Evolutionary conservation across 305 asterid genomes (phyloP).

Genomic region (Rubia tinctorum): DNA sequence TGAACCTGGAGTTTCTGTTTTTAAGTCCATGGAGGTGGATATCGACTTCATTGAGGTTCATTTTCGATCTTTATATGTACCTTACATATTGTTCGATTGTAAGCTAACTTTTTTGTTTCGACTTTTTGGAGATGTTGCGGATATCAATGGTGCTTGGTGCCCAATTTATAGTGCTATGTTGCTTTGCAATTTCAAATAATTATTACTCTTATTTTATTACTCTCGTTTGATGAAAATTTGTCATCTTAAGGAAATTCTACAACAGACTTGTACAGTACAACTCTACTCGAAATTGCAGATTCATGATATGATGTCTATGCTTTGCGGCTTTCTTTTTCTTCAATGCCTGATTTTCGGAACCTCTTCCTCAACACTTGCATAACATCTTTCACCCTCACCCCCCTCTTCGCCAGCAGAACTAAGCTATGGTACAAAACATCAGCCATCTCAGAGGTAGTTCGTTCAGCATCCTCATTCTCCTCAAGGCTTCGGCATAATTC

Average conservation of each 20-base stretch:
- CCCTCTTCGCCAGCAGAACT: slow-evolving; percentile 64
- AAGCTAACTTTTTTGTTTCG: too few species aligned
- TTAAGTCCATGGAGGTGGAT: not conserved
- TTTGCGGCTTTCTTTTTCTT: slow-evolving; percentile 66
- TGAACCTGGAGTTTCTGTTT: not conserved
- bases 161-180: too few species aligned
- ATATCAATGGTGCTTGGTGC: slow-evolving; percentile 24
- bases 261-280: not conserved
- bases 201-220: too few species aligned
- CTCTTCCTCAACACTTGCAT: slow-evolving; percentile 61
- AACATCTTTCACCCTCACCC: slow-evolving; percentile 67
- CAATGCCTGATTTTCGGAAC: slow-evolving; percentile 70
- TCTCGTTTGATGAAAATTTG: too few species aligned
- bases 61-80: too few species aligned
- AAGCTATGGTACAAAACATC: slow-evolving; percentile 71
- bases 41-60: not conserved
- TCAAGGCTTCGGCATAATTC: slow-evolving; percentile 69
- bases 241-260: not conserved
- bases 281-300: not conserved
- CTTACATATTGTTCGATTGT: too few species aligned
- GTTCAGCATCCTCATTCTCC: slow-evolving; percentile 52
- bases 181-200: too few species aligned
- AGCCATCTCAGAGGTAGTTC: slow-evolving; percentile 81
- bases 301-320: slow-evolving; percentile 16
- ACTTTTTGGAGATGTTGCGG: slow-evolving; percentile 28